A percentile compares a stretch with the other conserved stretches of the same genome.
These are phyloP conservation scores for Nadsonia fulvescens DNA, from an alignment of 805 yeast species.

Conservation along the genomic window DNA sequence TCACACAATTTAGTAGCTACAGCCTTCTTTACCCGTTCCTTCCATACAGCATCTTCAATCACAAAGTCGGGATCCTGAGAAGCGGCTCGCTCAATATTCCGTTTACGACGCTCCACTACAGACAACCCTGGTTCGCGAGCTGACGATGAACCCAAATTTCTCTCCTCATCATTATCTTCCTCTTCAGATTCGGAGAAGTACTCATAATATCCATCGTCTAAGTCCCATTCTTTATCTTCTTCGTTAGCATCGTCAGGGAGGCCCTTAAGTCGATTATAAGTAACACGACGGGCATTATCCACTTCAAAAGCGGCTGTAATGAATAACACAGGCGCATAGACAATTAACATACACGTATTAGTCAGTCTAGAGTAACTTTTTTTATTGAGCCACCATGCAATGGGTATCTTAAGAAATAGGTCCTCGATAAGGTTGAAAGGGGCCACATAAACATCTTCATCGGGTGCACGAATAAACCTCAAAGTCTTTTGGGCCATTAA, in stretches of 20 bases:
- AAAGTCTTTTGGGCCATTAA: conserved; percentile 70
- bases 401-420: conserved; percentile 27
- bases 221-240: conserved; percentile 62
- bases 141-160: no score
- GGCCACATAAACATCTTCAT: conserved; percentile 67
- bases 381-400: conserved; percentile 21
- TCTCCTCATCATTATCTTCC: conserved; percentile 23
- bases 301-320: conserved; percentile 49
- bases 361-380: conserved; percentile 26
- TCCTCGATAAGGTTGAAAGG: conserved; percentile 66
- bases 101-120: no score
- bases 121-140: no score
- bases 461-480: conserved; percentile 76
- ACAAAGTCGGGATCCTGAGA: conserved; percentile 66
- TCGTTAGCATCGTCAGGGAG: conserved; percentile 68
- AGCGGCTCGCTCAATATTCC: conserved; percentile 26
- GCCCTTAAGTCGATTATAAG: conserved; percentile 46
- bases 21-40: conserved; percentile 26
- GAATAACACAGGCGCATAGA: conserved; percentile 51
- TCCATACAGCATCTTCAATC: conserved; percentile 33
- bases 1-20: no score
- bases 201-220: conserved; percentile 50
- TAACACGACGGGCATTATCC: conserved; percentile 47
- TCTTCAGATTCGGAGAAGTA: background rate
- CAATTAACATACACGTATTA: conserved; percentile 38